phyloP scores from a whole-genome alignment of 495 filamentous ascomycete genomes.

The Hypoxylon cercidicola region DNA sequence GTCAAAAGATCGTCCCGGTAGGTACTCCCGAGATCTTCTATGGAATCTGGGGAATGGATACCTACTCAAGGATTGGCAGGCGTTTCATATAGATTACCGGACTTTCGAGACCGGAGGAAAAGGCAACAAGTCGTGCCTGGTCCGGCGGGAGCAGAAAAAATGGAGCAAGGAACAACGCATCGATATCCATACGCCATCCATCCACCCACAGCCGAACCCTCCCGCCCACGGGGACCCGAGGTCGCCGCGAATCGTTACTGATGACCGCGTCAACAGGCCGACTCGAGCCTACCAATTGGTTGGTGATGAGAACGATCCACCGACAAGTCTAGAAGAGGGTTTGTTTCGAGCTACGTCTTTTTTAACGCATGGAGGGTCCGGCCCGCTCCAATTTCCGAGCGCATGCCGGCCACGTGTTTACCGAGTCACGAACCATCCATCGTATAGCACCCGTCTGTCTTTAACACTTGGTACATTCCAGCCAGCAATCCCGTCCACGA shows the following conservation, averaged over 20 bases:
- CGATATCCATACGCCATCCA: not conserved
- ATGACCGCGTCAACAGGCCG: constrained; percentile 12
- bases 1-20: too few species aligned
- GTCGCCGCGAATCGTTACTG: not conserved
- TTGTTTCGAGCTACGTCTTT: not conserved
- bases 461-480: not conserved
- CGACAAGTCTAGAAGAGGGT: not conserved
- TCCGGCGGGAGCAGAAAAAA: not conserved
- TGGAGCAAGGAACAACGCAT: constrained; percentile 6
- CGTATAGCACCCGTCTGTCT: constrained; percentile 11
- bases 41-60: too few species aligned
- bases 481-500: not conserved
- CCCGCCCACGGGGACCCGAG: constrained; percentile 3
- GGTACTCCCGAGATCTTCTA: too few species aligned
- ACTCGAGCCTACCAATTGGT: not conserved
- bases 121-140: not conserved
- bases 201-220: constrained; percentile 4
- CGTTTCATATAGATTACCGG: too few species aligned
- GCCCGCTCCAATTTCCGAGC: constrained; percentile 26
- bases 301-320: not conserved
- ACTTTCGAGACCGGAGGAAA: too few species aligned
- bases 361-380: constrained; percentile 12
- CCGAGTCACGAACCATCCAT: constrained; percentile 12
- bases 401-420: constrained; percentile 18
- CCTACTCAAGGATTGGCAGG: too few species aligned